Base-by-base conservation (phyloP, 768 basidiomycete genomes). In the Boletus tylopilopsis region DNA sequence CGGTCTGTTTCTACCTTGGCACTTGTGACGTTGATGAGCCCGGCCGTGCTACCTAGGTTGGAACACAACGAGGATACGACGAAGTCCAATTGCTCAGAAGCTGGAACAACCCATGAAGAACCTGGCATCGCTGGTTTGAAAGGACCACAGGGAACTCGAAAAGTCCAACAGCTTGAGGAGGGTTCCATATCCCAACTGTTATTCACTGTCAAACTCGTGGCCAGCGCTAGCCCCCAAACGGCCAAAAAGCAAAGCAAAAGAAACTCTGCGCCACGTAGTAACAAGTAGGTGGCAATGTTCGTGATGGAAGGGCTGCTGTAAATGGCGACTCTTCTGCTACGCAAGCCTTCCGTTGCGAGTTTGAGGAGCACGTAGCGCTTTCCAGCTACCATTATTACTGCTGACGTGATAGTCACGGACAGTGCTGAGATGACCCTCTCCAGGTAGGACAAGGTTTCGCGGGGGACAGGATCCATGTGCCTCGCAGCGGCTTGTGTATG, bases 281-380 rank as follows among this genome's bases (percentile, higher is more conserved):
- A 23, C 46, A 57, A 15, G 25, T 54, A 29, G 15, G 8, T 21
- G 10, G 36, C 50, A 27, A 62, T 40, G 37, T 46, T 54, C 6
- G 40, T 50, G 22, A 62, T 50, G 13, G 55, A 44, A 13, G 49
- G 32, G 11, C 41, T 46, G 30, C 37, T 57, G 18, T 59, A 53
- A 21, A 62, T 12, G 5, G 49, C 50, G 3, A 59, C 46, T 27
- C 48, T 50, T 38, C 36, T 46, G 37, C 56, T 47, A 16, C 42
- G 47, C 8, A 62, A 15, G n/a, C 53, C 57, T 12, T 25, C 51
- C 21, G 22, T 40, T 5, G 41, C 22, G 30, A 59, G 42, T 21
- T 51, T 55, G 51, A 47, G 47, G 29, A 59, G 47, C 9, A 56
- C 50, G 24, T 56, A 60, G 23, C 57, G 50, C n/a, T 50, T 56